A percentile compares a stretch with the other conserved stretches of the same genome.
phyloP scores from a whole-genome alignment of 2,329 filamentous ascomycete genomes.

The Aspergillus uvarum region DNA sequence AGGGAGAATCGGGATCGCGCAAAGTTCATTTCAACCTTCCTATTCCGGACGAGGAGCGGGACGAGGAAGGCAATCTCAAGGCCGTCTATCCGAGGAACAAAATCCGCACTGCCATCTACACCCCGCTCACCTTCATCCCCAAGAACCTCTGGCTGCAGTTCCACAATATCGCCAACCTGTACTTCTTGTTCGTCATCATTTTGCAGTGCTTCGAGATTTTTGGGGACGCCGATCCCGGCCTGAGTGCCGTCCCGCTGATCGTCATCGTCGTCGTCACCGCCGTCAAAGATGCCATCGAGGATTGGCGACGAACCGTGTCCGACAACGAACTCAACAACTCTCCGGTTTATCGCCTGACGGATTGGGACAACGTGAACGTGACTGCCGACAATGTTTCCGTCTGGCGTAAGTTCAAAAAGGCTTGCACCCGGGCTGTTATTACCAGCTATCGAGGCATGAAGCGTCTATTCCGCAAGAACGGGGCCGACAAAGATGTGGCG shows the following conservation, averaged over 20 bases:
- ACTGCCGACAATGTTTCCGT: constrained; percentile 5
- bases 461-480: background rate
- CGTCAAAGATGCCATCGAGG: constrained; percentile 5
- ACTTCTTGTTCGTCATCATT: constrained; percentile 8
- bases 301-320: constrained; percentile 5
- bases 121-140: constrained; percentile 1
- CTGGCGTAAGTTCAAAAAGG: constrained; percentile 6
- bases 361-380: constrained; percentile 6
- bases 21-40: constrained; percentile 6
- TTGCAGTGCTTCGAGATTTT: constrained; percentile 6
- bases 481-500: constrained; percentile 1
- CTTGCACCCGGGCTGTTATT: background rate
- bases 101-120: constrained; percentile 6
- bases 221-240: constrained; percentile 1
- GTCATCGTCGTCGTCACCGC: constrained; percentile 7
- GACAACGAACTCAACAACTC: constrained; percentile 8
- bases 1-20: background rate
- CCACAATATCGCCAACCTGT: constrained; percentile 6
- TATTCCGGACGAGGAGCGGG: constrained; percentile 5
- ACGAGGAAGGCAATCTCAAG: constrained; percentile 8
- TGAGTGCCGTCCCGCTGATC: constrained; percentile 6
- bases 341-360: constrained; percentile 2
- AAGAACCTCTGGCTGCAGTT: constrained; percentile 8
- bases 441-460: constrained; percentile 2
- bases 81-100: constrained; percentile 5